Percentiles rank a stretch among this genome's conserved stretches.
These are phyloP conservation scores for Diaporthe eres DNA, from an alignment of 2,329 filamentous ascomycete genomes.

Conservation along the genomic window DNA sequence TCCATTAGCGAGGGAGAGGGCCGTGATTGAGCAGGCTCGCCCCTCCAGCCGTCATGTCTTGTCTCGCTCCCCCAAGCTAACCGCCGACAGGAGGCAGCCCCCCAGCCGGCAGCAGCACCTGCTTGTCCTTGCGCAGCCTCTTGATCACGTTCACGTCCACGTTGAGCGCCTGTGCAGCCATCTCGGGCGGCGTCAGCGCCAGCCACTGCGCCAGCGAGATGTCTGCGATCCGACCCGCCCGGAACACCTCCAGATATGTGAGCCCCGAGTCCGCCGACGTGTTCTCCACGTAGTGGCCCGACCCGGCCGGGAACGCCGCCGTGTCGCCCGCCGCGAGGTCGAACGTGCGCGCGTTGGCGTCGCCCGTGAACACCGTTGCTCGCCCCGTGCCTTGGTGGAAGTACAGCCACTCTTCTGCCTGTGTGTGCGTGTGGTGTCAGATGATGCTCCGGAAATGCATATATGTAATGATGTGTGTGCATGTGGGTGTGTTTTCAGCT, in stretches of 20 bases:
- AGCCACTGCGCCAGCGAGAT: constrained; percentile 79
- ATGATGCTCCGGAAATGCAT: background rate
- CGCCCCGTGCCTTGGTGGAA: constrained; percentile 74
- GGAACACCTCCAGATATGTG: constrained; percentile 79
- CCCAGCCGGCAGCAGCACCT: constrained; percentile 60
- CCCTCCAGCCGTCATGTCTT: background rate
- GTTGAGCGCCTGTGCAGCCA: constrained; percentile 73
- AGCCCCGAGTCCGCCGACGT: constrained; percentile 74
- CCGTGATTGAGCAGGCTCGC: background rate
- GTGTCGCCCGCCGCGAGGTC: constrained; percentile 78
- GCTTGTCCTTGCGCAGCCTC: constrained; percentile 74
- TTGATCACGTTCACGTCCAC: constrained; percentile 70
- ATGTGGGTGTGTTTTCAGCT: background rate
- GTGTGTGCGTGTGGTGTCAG: background rate
- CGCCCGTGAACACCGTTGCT: constrained; percentile 76
- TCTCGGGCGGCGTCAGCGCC: constrained; percentile 74
- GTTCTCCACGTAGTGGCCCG: constrained; percentile 78
- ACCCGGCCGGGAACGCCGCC: constrained; percentile 76
- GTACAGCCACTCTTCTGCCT: constrained; percentile 80
- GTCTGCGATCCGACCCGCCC: constrained; percentile 75
- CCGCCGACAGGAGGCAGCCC: constrained; percentile 4
- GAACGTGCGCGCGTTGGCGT: constrained; percentile 73
- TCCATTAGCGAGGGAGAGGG: background rate
- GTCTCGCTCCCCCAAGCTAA: background rate
- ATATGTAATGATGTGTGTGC: background rate